Base-by-base conservation (phyloP, 768 basidiomycete species). In the Rhodotorula kratochvilovae region DNA sequence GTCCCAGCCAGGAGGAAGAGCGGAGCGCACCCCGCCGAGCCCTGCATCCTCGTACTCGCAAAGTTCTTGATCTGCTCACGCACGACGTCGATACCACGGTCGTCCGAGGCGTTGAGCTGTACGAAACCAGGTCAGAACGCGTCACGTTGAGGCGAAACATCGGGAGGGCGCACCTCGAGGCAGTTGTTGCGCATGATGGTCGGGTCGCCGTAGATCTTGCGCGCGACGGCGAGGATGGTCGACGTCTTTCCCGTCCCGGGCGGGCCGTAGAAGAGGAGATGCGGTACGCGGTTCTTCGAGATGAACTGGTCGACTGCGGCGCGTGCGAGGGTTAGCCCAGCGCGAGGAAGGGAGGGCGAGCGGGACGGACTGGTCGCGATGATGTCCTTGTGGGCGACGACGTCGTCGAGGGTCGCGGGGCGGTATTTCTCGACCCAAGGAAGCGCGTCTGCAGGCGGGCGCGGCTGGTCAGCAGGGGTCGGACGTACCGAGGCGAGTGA, bases 1-100 rank as follows among this genome's bases (percentile, higher is more conserved):
- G 5, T 25, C n/a, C 10, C 19, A 16, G 5, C 11, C 5, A 53
- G 16, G n/a, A 27, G 6, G 42, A 43, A 5, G 12, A 21, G 13
- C 33, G 16, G 2, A 1, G 19, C 54, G 54, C 51, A 53, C 51
- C 51, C 54, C 45, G 35, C 46, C 54, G 33, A 35, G 81, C 82
- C 80, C 80, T 78, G 81, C 17, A 92, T 96, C 62, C 92, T 87
- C 23, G 94, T 97, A 82, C 94, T 92, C 2, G 96, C 93, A 77
- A 98, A 99, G 78, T 92, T 92, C 80, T 98, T 99, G 80, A 99
- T 94, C 83, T 97, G 94, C 81, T 98, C 96, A 61, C 96, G 87
- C 27, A 99, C 96, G 55, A 97, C 94, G 71, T 99, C 96, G 71
- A 99, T 99, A 43, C 96, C 96, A 78, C 96, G 88, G 78, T 98